Base-by-base conservation (phyloP, 805 yeast species). In the Yamadazyma nakazawae region DNA sequence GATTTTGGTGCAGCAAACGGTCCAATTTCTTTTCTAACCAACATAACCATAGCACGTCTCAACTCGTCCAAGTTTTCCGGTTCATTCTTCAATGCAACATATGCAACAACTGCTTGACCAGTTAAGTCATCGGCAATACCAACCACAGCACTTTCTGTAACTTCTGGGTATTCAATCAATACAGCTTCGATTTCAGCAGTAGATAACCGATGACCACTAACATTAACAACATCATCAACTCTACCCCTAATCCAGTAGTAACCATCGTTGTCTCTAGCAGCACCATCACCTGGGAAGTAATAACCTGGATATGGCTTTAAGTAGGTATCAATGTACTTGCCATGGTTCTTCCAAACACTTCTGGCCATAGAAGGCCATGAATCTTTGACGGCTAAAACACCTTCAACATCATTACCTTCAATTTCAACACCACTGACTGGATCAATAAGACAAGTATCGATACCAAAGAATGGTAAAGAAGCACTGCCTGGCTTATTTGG, bases 311-410 rank as follows among this genome's bases (percentile, higher is more conserved):
- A 94, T 43, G 97, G 96, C 59, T 83, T 84, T 64, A 94, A 76
- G 68, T 94, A 94, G 35, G 98, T 94, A 51, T 92, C 97, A 60
- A 90, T 72, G 72, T 78, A 92, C 60, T 96, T 83, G 52, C 73
- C 71, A 67, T 92, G 95, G 67, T 91, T 89, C 63, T 84, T 85
- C 83, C 84, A 91, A 50, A 94, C 94, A 45, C 97, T 83, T 73
- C 99, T 85, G 26, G 98, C 94, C 84, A 94, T 91, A n/a, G 97
- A 90, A 47, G 99, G 99, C 99, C 99, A 94, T 32, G 97, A 79
- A 41, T 82, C 75, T 62, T 82, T 84, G 61, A 94, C 81, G 30
- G 96, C 97, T 53, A 94, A 76, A 26, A 94, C 97, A 70, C 99
- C 99, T 68, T 90, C 98, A 47, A 89, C 97, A 60, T 90, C 95